Base-by-base conservation (phyloP, 73 alveolate species). In the Paramecium biaurelia region DNA sequence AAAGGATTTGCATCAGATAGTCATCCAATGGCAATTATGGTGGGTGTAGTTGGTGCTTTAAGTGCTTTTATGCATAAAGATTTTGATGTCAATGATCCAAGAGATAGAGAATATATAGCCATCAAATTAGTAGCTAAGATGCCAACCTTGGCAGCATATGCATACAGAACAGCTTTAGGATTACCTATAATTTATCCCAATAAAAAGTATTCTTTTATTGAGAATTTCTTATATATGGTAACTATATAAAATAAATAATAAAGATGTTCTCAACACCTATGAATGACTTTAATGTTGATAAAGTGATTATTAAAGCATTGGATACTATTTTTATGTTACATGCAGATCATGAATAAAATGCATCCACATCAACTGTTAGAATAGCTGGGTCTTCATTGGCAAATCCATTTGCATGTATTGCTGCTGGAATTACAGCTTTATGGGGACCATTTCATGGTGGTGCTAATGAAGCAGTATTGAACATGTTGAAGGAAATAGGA, bases 391-490 rank as follows among this genome's bases (percentile, higher is more conserved):
- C 98, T 32, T 97, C 99, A 1, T 92, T 79, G 23, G 99, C 99
- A 18, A 98, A 98, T 92, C 99, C 99, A 32, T 97, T 94, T 70
- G 99, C 99, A n/a, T 98, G 99, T 85, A 95, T 98, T 57, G 99
- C 99, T 7, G 98, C 99, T 21, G 99, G 99, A 20, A 98, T 98
- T 6, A 99, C 99, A 4, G 92, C 98, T n/a, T 86, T 98, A 41
- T 98, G 99, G 99, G 99, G 99, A 57, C 99, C 99, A 26, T 97
- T 97, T 26, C 99, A 98, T 63, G 99, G 99, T n/a, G 99, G 99
- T 7, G 99, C 99, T 28, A 98, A 97, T 68, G 98, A 98, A 86
- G 99, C 99, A 18, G 98, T 94, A 9, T 88, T 96, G 7, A 68
- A 92, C 26, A 96, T 96, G 99, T 96, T 96, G 28, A 95, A 93